These are phyloP conservation scores for Pleurotus giganteus DNA, from an alignment of 768 basidiomycete species.

Conservation along the genomic window DNA sequence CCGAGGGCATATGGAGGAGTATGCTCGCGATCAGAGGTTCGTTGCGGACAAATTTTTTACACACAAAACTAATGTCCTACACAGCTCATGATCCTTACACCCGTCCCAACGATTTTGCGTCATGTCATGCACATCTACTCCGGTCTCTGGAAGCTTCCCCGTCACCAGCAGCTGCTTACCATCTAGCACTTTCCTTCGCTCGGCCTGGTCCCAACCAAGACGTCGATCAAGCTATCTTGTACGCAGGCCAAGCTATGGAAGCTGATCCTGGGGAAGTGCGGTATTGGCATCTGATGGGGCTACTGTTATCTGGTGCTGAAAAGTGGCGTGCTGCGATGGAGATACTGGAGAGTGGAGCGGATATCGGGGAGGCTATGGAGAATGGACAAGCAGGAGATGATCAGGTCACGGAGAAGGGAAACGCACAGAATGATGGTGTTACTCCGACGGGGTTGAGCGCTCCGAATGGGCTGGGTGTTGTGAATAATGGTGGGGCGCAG, in stretches of 20 bases:
- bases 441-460: constrained; percentile 7
- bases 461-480: constrained; percentile 10
- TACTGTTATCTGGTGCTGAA: constrained; percentile 75
- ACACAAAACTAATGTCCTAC: background rate
- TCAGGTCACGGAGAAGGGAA: constrained; percentile 12
- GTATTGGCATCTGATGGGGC: constrained; percentile 89
- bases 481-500: constrained; percentile 16
- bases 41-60: background rate
- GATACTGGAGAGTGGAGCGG: constrained; percentile 77
- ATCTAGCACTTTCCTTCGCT: constrained; percentile 74
- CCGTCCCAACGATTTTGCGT: constrained; percentile 45
- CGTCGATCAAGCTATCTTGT: constrained; percentile 61
- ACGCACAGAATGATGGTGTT: constrained; percentile 11
- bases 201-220: constrained; percentile 64
- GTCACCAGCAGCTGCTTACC: constrained; percentile 64
- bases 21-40: constrained; percentile 66
- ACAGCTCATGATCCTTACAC: constrained; percentile 65
- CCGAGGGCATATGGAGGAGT: constrained; percentile 72
- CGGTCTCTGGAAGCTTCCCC: constrained; percentile 46
- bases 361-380: constrained; percentile 46
- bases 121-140: constrained; percentile 56
- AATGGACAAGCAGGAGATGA: constrained; percentile 27
- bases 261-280: constrained; percentile 58
- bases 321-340: constrained; percentile 77
- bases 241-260: constrained; percentile 74